Percentiles rank a stretch among this genome's conserved stretches.
Conservation (phyloP, 1,284 basidiomycete genomes). For the Athelia psychrophila region DNA sequence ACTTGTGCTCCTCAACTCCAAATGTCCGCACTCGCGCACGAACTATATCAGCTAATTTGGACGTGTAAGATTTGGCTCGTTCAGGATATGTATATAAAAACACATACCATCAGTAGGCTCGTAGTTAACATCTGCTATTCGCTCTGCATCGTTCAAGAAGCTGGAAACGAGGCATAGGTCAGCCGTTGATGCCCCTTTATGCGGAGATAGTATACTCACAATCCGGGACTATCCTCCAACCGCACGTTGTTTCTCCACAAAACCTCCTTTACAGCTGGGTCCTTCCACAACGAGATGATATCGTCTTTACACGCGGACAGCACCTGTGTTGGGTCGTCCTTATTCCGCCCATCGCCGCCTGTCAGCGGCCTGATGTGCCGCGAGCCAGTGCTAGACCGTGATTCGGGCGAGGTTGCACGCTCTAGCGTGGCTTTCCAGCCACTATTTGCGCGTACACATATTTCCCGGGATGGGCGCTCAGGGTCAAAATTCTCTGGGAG, state of each 20-base stretch:
- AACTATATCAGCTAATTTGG: constrained; percentile 51
- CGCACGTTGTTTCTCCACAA: constrained; percentile 43
- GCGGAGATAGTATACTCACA: constrained; percentile 40
- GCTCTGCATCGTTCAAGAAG: constrained; percentile 62
- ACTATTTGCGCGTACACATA: constrained; percentile 55
- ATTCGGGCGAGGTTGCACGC: constrained; percentile 18
- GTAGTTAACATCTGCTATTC: constrained; percentile 54
- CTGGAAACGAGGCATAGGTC: constrained; percentile 24
- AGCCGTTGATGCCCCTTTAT: background rate
- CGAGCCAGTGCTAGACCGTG: constrained; percentile 1
- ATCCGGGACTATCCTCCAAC: constrained; percentile 59
- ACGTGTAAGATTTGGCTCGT: background rate
- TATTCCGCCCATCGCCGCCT: constrained; percentile 12
- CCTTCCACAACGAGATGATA: constrained; percentile 60
- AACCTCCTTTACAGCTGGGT: constrained; percentile 48
- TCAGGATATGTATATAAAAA: background rate
- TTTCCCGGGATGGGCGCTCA: constrained; percentile 29
- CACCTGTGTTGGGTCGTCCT: constrained; percentile 44
- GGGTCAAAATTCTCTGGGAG: constrained; percentile 28
- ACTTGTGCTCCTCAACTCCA: constrained; percentile 66
- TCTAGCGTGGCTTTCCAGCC: constrained; percentile 47
- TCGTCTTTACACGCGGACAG: constrained; percentile 58
- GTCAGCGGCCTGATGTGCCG: constrained; percentile 1
- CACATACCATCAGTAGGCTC: constrained; percentile 52
- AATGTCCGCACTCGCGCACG: constrained; percentile 64